phyloP scores from a whole-genome alignment of 164 flowering plant genomes.

The Stephania yunnanensis region DNA sequence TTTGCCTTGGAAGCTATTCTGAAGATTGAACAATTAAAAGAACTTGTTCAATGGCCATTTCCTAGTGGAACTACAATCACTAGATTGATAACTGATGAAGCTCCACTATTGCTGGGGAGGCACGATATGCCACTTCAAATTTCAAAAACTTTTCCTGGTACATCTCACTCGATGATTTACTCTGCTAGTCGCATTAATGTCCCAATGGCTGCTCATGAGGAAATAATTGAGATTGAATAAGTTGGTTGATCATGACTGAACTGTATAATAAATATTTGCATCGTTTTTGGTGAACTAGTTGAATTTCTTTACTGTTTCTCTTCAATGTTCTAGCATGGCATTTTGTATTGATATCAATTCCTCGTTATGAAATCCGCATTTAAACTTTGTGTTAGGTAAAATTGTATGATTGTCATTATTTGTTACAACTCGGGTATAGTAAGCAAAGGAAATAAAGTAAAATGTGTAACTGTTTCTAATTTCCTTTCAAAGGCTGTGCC shows the following conservation, averaged over 20 bases:
- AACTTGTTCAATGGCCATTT: slow-evolving; percentile 2
- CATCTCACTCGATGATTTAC: not conserved
- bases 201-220: not conserved
- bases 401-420: no score
- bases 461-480: no score
- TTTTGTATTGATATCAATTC: no score
- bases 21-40: not conserved
- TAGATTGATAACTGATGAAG: not conserved
- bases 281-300: no score
- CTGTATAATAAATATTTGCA: not conserved
- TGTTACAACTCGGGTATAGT: no score
- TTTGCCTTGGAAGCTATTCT: not conserved
- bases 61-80: not conserved
- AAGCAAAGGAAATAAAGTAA: no score
- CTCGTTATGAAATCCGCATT: no score
- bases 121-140: not conserved
- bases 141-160: not conserved
- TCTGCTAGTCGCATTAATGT: not conserved
- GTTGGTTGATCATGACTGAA: no score
- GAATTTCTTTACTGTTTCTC: no score
- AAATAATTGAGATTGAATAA: not conserved
- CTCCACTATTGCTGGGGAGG: not conserved
- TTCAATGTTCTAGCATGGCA: no score
- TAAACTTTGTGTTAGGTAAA: no score
- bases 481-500: no score